Evolutionary conservation across 768 basidiomycete genomes (phyloP).

Genomic region (Phaffia tasmanica): DNA sequence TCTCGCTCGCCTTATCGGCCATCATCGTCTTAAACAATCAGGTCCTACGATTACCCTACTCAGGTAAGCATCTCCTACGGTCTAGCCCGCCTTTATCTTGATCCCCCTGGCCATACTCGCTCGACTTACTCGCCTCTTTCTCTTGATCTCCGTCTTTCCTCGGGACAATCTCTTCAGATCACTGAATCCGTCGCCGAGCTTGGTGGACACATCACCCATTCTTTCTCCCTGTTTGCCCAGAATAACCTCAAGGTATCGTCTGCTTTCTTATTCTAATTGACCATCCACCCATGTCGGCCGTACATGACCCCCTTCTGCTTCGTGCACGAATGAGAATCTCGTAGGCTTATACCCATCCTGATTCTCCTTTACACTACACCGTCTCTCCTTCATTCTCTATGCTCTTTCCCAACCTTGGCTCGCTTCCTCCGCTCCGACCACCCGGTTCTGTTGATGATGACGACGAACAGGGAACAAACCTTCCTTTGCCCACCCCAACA

Average conservation of each 20-base stretch:
- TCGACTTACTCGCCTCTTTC: neutral
- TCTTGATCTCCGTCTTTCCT: neutral
- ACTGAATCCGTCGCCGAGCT: conserved; percentile 36
- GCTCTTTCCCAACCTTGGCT: neutral
- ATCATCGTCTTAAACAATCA: no score
- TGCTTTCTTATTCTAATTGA: neutral
- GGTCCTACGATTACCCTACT: conserved; percentile 55
- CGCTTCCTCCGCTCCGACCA: neutral
- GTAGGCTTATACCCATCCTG: neutral
- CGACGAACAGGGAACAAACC: conserved; percentile 52
- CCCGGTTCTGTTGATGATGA: neutral
- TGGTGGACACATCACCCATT: conserved; percentile 32
- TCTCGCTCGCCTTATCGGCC: neutral
- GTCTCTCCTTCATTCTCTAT: neutral
- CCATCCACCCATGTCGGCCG: neutral
- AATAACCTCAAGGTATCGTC: conserved; percentile 38
- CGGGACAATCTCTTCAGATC: conserved; percentile 44
- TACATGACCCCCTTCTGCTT: conserved; percentile 17
- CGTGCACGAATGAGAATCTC: conserved; percentile 35
- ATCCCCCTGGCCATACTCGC: neutral
- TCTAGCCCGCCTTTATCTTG: neutral
- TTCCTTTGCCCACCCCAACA: conserved; percentile 58
- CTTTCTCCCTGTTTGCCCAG: conserved; percentile 37
- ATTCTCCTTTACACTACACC: neutral
- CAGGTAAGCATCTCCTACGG: neutral